Base-by-base conservation (phyloP, 805 yeast genomes). In the Pichia gijzeniarum region DNA sequence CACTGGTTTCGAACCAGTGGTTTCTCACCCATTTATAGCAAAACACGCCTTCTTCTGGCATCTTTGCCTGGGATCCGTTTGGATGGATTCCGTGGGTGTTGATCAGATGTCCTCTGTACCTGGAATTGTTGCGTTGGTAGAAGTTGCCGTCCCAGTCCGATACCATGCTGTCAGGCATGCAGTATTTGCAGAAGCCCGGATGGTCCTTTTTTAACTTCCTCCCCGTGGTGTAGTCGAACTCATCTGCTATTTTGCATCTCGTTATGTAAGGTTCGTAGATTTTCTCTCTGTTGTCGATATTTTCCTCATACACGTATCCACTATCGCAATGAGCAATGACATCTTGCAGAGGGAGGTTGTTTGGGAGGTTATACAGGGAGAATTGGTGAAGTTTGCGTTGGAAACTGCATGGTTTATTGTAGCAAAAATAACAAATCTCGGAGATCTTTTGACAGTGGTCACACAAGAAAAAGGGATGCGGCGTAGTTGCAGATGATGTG, bases 41-140 rank as follows among this genome's bases (percentile, higher is more conserved):
- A 10, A 32, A 28, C n/a, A 30, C 18, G 12, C 42, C 35, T 13
- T 14, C 12, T 16, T 17, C n/a, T 2, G 53, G 51, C 16, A 43
- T 5, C 31, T 43, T 36, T 35, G 36, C 30, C 5, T 14, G 22
- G 1, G 28, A 16, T 5, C 51, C 53, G 25, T 43, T 48, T 14
- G 50, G 51, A 40, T 45, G 48, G 28, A 50, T 41, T 3, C 53
- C 53, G 37, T 50, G 53, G 5, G 53, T 50, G 22, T 50, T 50
- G 35, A 50, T 45, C 38, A 50, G 32, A 33, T 50, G 53, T 3
- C 53, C 53, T 37, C 53, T 44, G 16, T 50, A 50, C 2, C 51
- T 38, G 18, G 53, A 50, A 28, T 50, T 50, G 14, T 50, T 50
- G 6, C 53, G 37, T 32, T 50, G 48, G 38, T 38, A 48, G 28